Conservation (phyloP, 129 eudicot species). For the Erigeron canadensis region DNA sequence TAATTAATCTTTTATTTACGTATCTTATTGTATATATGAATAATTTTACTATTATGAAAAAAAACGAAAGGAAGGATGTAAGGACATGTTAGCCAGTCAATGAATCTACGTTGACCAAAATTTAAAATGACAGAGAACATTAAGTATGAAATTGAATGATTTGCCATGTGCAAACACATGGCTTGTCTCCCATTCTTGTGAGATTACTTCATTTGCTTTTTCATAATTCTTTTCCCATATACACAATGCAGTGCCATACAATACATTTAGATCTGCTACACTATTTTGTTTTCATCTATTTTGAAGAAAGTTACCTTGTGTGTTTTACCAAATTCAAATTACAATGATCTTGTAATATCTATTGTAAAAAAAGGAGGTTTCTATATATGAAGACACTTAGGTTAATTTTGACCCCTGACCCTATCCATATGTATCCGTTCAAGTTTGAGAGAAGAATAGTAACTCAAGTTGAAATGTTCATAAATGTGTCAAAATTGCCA, state of each 20-base stretch:
- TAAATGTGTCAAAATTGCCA: not conserved
- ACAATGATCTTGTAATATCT: not conserved
- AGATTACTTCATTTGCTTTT: slow-evolving; percentile 2
- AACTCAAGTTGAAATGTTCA: not conserved
- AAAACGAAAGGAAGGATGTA: slow-evolving; percentile 10
- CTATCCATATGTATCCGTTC: not conserved
- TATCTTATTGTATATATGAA: not conserved
- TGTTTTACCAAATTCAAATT: too few species aligned
- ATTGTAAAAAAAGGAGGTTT: not conserved
- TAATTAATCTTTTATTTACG: slow-evolving; percentile 24
- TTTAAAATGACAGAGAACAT: not conserved
- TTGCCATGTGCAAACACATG: slow-evolving; percentile 30
- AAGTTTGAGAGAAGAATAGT: not conserved
- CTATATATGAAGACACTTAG: not conserved
- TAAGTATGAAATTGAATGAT: slow-evolving; percentile 20
- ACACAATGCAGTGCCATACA: not conserved
- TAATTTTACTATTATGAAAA: not conserved
- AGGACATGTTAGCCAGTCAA: slow-evolving; percentile 6
- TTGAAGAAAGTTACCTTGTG: too few species aligned
- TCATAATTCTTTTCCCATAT: not conserved
- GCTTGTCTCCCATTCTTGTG: slow-evolving; percentile 18
- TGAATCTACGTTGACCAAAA: slow-evolving; percentile 17
- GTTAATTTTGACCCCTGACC: not conserved
- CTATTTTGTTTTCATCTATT: too few species aligned
- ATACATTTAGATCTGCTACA: not conserved